Conservation (phyloP, 225 moss, liverwort and hornwort genomes). For the Rhytidiadelphus loreus region DNA sequence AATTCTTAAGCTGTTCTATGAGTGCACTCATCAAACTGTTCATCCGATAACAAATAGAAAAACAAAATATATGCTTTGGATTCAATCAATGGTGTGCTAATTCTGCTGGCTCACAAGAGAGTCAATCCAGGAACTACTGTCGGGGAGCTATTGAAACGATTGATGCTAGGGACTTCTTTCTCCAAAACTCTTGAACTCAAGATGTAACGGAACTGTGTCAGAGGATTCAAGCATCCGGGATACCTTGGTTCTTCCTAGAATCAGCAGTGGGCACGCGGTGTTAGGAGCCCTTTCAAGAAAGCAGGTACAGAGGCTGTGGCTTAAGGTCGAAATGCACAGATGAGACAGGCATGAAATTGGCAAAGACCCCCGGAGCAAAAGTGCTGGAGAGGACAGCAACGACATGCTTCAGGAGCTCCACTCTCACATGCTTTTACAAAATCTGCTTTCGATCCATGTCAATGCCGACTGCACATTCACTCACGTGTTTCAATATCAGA, state of each 20-base stretch:
- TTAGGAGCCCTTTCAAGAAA: not conserved
- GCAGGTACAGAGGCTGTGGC: not conserved
- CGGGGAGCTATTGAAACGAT: not conserved
- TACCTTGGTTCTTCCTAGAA: not conserved
- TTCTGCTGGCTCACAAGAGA: not conserved
- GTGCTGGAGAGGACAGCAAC: not conserved
- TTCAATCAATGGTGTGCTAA: not conserved
- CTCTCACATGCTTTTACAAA: not conserved
- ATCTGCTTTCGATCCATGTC: not conserved
- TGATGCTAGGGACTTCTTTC: not conserved
- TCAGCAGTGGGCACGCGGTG: not conserved
- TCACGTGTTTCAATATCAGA: not conserved
- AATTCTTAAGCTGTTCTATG: not conserved
- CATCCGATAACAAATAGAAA: not conserved
- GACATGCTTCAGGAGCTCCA: not conserved
- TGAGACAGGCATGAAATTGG: not conserved
- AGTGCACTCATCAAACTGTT: not conserved
- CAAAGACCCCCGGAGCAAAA: not conserved
- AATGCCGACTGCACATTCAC: not conserved
- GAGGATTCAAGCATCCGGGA: not conserved
- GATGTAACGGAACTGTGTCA: not conserved
- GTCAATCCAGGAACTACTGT: not conserved
- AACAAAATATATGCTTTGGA: not conserved
- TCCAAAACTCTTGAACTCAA: not conserved
- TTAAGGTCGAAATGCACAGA: not conserved